Evolutionary conservation across 164 flowering plant species (phyloP).

Genomic region (Vitis amurensis): DNA sequence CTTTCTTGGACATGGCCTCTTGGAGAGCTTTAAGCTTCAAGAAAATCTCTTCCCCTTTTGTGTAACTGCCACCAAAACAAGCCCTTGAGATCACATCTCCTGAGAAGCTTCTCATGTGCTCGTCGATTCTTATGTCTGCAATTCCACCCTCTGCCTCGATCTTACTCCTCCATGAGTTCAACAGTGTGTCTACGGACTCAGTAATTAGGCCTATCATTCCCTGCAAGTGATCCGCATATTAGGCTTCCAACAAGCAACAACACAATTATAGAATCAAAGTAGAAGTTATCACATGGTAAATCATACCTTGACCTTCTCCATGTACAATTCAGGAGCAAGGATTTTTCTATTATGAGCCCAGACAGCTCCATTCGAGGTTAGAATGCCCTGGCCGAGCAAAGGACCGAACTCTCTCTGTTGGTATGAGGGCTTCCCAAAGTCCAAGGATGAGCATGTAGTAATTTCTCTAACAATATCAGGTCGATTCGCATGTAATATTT

Average conservation of each 20-base stretch:
- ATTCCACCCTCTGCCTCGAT: slow-evolving; percentile 18
- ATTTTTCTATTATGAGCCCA: slow-evolving; percentile 33
- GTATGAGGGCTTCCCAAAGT: slow-evolving; percentile 27
- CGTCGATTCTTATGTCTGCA: slow-evolving; percentile 25
- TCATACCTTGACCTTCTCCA: slow-evolving; percentile 31
- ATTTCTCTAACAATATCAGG: background rate
- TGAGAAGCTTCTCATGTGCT: slow-evolving; percentile 22
- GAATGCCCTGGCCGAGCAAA: slow-evolving; percentile 28
- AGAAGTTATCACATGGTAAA: background rate
- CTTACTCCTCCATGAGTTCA: slow-evolving; percentile 23
- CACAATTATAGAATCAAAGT: too few relatives aligned
- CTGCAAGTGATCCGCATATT: background rate
- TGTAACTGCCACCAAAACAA: slow-evolving; percentile 21
- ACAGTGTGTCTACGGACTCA: slow-evolving; percentile 14
- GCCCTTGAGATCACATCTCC: slow-evolving; percentile 32
- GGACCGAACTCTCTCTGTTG: slow-evolving; percentile 20
- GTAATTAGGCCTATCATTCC: slow-evolving; percentile 26
- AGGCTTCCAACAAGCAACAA: background rate
- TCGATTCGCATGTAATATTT: slow-evolving; percentile 10
- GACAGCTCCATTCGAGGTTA: slow-evolving; percentile 24
- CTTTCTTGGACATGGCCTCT: slow-evolving; percentile 19
- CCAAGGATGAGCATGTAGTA: slow-evolving; percentile 20
- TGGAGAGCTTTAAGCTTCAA: slow-evolving; percentile 24
- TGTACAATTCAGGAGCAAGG: slow-evolving; percentile 27
- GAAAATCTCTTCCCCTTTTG: slow-evolving; percentile 27